Evolutionary conservation across 176 grass and related monocot species (phyloP), one percentile per base, ranked within the genome.

Genomic region (Guadua angustifolia): DNA sequence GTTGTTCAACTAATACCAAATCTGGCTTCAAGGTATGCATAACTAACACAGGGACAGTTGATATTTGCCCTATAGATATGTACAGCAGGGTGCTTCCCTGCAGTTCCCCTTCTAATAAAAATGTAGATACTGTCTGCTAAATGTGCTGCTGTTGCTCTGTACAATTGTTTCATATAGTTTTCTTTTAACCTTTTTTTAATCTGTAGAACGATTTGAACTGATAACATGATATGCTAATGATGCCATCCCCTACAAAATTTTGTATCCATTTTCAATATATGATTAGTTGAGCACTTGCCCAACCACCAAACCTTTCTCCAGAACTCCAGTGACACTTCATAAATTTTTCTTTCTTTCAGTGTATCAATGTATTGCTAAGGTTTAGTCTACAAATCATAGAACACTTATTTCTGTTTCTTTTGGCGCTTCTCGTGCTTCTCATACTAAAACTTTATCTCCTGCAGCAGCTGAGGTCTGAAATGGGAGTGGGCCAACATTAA

Each of bases 1-100:
- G 42, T 69, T 80, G 83, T 83, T 83, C 73, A 76, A 81, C 74
- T 68, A 86, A 86, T 83, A 81, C 85, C 40, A 86, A 86, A 87
- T 86, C 84, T 63, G 81, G 91, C 40, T 84, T 92, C 66, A 92
- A 90, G 91, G 87, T 92, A 77, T 77, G 77, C 32, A 60, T 73
- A 49, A 12, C 50, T 60, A 74, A 18, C 42, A 79, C 2, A 4
- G 10, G 73, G 33, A 33, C 19, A 35, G 9, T 66, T 68, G 63
- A 68, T 66, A 33, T 51, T 22, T 74, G 7, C 15, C 24, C 15
- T 89, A 22, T 72, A 47, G 10, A 66, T 36, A 79, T 60, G 33
- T 82, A 32, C 1, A 21, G 1, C 40, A 33, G n/a, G 1, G 3
- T 59, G 53, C 36, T 82, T 72, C 16, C 39, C 17, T 72, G 15